These are phyloP conservation scores for Metroxylon sagu DNA, from an alignment of 176 grass and related monocot species.

Conservation along the genomic window DNA sequence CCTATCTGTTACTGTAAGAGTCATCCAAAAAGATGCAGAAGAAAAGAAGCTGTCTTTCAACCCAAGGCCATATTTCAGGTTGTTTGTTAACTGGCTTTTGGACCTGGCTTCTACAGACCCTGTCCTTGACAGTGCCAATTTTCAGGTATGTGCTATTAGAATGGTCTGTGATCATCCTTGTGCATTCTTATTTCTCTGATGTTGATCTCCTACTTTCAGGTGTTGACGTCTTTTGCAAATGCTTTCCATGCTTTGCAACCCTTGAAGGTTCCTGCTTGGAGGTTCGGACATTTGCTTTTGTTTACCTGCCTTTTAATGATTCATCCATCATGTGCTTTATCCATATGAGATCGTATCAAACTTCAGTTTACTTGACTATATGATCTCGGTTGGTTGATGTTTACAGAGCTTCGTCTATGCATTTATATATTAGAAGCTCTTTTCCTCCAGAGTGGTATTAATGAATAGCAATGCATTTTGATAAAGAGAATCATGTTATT, in stretches of 20 bases:
- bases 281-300: conserved; percentile 20
- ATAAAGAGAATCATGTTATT: no score
- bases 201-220: conserved; percentile 17
- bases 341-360: no score
- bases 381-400: no score
- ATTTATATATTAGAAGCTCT: no score
- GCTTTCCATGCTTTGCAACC: conserved; percentile 41
- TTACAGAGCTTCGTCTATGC: no score
- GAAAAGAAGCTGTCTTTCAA: conserved; percentile 86
- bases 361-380: no score
- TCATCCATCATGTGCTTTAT: no score
- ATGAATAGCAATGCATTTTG: no score
- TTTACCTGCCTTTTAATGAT: not conserved
- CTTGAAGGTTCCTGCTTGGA: conserved; percentile 41
- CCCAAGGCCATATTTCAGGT: conserved; percentile 68
- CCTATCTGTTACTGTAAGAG: conserved; percentile 52
- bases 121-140: conserved; percentile 56
- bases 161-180: not conserved
- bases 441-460: no score
- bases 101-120: conserved; percentile 67
- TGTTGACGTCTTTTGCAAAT: conserved; percentile 48
- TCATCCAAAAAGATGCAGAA: conserved; percentile 84
- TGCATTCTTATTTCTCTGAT: conserved; percentile 9
- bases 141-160: conserved; percentile 43
- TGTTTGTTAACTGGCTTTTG: conserved; percentile 85